Conservation (phyloP, 2,329 filamentous ascomycete species). For the Fusarium fracticaudum region DNA sequence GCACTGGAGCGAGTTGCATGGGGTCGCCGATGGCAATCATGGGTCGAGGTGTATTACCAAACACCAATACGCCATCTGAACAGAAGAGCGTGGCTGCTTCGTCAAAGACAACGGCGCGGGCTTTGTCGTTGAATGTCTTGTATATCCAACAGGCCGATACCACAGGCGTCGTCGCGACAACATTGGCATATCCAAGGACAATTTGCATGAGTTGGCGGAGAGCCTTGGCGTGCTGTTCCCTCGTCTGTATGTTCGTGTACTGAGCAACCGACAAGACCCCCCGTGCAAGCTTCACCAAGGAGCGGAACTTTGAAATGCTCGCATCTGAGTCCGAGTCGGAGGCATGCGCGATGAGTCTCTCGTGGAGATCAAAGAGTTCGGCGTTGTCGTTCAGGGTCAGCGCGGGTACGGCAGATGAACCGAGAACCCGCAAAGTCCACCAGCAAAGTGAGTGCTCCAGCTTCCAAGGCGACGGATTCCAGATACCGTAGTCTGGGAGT, state of each 20-base stretch:
- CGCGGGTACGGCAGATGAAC: rapidly evolving
- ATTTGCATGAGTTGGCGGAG: background rate
- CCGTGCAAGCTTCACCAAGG: background rate
- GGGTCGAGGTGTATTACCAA: background rate
- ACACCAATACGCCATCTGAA: background rate
- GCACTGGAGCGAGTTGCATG: background rate
- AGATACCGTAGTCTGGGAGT: background rate
- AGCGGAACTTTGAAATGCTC: background rate
- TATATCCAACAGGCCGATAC: background rate
- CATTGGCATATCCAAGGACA: background rate
- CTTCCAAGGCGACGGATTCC: background rate
- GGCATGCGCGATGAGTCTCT: background rate
- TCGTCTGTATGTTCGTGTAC: background rate
- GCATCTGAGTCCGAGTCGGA: rapidly evolving
- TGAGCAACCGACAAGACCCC: background rate
- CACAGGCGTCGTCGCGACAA: background rate
- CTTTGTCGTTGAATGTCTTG: background rate
- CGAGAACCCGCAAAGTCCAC: constrained; percentile 8
- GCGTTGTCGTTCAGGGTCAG: background rate
- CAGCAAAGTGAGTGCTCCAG: background rate
- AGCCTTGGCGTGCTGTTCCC: too few relatives aligned
- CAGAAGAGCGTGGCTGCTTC: background rate
- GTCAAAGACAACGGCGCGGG: background rate
- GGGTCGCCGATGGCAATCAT: constrained; percentile 8
- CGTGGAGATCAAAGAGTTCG: background rate